Evolutionary conservation across 2,329 filamentous ascomycete genomes (phyloP).

Genomic region (Ilyonectria robusta): DNA sequence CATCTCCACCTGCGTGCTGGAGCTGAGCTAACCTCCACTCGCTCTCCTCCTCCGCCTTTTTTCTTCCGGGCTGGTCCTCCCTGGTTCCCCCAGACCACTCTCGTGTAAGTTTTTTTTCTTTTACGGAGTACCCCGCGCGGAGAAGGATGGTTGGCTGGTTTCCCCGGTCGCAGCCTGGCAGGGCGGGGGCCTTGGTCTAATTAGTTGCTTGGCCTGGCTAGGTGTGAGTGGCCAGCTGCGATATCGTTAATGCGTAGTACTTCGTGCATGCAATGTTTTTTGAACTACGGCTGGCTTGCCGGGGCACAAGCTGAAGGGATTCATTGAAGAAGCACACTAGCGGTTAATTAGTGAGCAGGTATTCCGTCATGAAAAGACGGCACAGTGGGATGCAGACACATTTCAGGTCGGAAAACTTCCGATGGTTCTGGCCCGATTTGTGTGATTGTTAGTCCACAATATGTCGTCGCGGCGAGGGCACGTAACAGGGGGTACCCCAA

Average conservation of each 20-base stretch:
- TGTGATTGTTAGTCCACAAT: neutral
- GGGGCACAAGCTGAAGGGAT: neutral
- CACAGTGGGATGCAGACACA: neutral
- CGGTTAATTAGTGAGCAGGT: neutral
- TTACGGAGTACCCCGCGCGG: slow-evolving; percentile 26
- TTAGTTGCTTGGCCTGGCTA: neutral
- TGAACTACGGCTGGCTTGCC: neutral
- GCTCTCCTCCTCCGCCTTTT: slow-evolving; percentile 10
- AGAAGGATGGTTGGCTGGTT: slow-evolving; percentile 12
- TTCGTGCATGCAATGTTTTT: neutral
- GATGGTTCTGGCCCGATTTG: slow-evolving; percentile 2
- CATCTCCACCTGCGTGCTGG: slow-evolving; percentile 17
- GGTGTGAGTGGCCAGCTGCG: neutral
- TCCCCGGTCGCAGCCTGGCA: slow-evolving; percentile 10
- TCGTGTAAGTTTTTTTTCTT: slow-evolving; percentile 13
- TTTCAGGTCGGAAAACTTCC: slow-evolving; percentile 23
- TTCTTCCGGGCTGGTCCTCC: neutral
- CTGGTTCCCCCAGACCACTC: slow-evolving; percentile 22
- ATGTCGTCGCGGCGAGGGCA: neutral
- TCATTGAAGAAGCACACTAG: neutral
- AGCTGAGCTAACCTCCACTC: slow-evolving; percentile 5
- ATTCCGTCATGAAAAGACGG: neutral
- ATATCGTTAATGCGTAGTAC: neutral
- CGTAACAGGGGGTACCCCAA: slow-evolving; percentile 10
- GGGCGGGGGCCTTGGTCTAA: neutral